A percentile compares a stretch with the other conserved stretches of the same genome.
Conservation (phyloP, 2,329 filamentous ascomycete species). For the Emericellopsis cladophorae region DNA sequence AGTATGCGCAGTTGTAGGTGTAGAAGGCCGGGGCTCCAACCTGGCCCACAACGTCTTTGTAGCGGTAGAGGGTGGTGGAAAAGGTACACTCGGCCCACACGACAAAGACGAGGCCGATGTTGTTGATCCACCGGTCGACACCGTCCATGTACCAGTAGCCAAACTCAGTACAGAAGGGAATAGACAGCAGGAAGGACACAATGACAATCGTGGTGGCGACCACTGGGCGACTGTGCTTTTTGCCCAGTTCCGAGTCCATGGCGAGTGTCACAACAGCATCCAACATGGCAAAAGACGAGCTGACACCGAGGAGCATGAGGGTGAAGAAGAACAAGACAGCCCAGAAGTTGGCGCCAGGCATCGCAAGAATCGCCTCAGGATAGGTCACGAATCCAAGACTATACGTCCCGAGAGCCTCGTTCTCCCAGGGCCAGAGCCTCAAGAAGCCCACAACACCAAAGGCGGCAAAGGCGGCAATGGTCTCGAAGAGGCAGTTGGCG, state of each 20-base stretch:
- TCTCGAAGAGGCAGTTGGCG: conserved; percentile 44
- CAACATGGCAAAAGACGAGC: conserved; percentile 45
- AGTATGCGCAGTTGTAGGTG: conserved; percentile 36
- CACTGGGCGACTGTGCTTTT: conserved; percentile 29
- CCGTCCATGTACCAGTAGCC: conserved; percentile 42
- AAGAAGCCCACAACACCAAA: conserved; percentile 41
- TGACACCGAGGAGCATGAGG: conserved; percentile 42
- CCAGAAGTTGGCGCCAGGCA: conserved; percentile 46
- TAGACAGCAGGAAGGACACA: conserved; percentile 37
- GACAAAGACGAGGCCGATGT: conserved; percentile 39
- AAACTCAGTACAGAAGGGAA: conserved; percentile 45
- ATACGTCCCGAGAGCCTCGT: conserved; percentile 33
- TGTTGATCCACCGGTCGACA: conserved; percentile 43
- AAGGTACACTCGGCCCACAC: conserved; percentile 38
- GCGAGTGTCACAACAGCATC: conserved; percentile 41
- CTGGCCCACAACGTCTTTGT: conserved; percentile 30
- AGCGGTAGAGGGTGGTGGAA: conserved; percentile 40
- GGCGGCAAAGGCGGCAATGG: conserved; percentile 30
- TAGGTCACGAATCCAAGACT: conserved; percentile 43
- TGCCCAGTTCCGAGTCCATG: conserved; percentile 27
- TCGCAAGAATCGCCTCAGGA: conserved; percentile 40
- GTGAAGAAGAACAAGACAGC: conserved; percentile 45
- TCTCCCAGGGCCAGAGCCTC: conserved; percentile 19
- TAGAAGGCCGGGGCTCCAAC: conserved; percentile 28
- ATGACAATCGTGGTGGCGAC: conserved; percentile 36